Evolutionary conservation across 116 monocot species (phyloP), one percentile per base, ranked within the genome.

Genomic region (Cymodocea nodosa): DNA sequence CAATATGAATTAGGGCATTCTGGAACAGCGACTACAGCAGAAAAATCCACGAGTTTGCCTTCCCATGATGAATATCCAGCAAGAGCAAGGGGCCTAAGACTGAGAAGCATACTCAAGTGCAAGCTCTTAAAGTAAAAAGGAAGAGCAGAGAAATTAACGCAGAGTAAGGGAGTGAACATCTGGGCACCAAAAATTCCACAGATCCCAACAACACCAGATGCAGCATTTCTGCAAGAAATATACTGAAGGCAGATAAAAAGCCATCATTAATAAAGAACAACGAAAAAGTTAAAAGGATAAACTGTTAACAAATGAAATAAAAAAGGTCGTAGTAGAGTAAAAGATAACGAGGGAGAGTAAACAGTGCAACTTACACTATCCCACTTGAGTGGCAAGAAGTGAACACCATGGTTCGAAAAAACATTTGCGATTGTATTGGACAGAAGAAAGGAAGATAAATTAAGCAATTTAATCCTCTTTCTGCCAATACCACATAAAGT

Each of bases 331-430:
- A 16, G 23, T 23, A 15, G 50, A 23, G 2, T 22, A 51, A 65
- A 50, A 50, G 39, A 9, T 9, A n/a, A n/a, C 9, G 15, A n/a
- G 50, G 64, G 11, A 18, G 13, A 34, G 52, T 20, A 4, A 23
- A 24, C 13, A 16, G 37, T 15, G 66, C 81, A 78, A 50, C 91
- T 91, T 79, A 97, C 97, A 59, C 56, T 59, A 17, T 69, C 77
- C 67, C 53, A 52, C 50, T 23, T 61, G 15, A 91, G 17, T 35
- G 84, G 82, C 19, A 89, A 74, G 69, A 92, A 86, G 67, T 84
- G 92, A 51, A 98, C 65, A 6, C 88, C 92, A 37, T 82, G 73
- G 23, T 34, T 15, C 37, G 84, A 77, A 67, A 89, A 79, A 37
- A 79, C 78, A 72, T 51, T 8, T 19, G 69, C 25, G 5, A 86